Conservation (phyloP, 148 eudicot genomes). For the Rhododendron simsii region DNA sequence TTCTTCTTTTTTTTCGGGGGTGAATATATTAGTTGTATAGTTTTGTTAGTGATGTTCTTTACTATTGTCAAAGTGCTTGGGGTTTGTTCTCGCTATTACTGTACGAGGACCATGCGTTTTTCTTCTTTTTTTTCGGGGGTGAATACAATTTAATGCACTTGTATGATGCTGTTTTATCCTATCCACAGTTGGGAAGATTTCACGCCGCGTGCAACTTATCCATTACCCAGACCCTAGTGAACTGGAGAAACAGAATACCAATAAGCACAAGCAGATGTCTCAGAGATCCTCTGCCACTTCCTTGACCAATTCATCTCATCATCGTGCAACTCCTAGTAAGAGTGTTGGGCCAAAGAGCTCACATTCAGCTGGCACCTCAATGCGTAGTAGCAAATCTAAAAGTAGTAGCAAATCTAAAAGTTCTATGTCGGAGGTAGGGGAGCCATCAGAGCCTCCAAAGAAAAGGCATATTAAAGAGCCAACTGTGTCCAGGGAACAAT, state of each 20-base stretch:
- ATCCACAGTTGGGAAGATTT: slow-evolving; percentile 69
- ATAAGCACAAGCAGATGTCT: slow-evolving; percentile 16
- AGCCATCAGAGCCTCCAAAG: slow-evolving; percentile 29
- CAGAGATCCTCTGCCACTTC: slow-evolving; percentile 35
- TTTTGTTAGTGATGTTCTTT: neutral
- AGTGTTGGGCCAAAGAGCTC: slow-evolving; percentile 24
- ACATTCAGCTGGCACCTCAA: slow-evolving; percentile 27
- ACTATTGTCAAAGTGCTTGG: neutral
- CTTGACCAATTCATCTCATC: slow-evolving; percentile 34
- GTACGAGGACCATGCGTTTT: neutral
- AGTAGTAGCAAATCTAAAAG: slow-evolving; percentile 46
- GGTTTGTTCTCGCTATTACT: neutral
- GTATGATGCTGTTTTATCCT: neutral
- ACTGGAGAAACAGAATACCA: slow-evolving; percentile 22
- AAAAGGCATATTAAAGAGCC: slow-evolving; percentile 27
- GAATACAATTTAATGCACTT: neutral
- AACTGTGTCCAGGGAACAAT: slow-evolving; percentile 28
- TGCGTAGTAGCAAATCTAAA: slow-evolving; percentile 32
- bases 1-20: too few relatives aligned
- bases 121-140: neutral
- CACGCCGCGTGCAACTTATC: slow-evolving; percentile 67
- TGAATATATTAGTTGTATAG: neutral
- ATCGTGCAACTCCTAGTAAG: slow-evolving; percentile 35
- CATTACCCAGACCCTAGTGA: slow-evolving; percentile 79
- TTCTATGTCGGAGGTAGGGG: slow-evolving; percentile 30